These are phyloP conservation scores for Trichoderma atrobrunneum DNA, from an alignment of 2,329 filamentous ascomycete species.

Conservation along the genomic window DNA sequence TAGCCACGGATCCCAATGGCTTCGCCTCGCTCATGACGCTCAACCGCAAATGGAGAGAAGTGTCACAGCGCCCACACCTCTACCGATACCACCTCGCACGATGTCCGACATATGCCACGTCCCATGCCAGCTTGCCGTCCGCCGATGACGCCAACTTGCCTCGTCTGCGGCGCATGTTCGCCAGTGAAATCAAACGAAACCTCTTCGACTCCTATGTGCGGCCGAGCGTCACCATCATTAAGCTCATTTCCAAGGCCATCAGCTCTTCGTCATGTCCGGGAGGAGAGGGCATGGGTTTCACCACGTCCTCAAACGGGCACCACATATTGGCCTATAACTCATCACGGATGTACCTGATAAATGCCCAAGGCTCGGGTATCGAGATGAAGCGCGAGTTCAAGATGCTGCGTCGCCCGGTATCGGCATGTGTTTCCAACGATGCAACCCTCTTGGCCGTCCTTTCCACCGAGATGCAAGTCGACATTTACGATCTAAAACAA, in stretches of 20 bases:
- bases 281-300: constrained; percentile 83
- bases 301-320: constrained; percentile 71
- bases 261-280: constrained; percentile 80
- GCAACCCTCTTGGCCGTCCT: constrained; percentile 74
- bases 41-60: constrained; percentile 62
- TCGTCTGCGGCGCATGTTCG: constrained; percentile 62
- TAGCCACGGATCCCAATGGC: constrained; percentile 56
- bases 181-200: constrained; percentile 69
- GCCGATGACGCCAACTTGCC: constrained; percentile 52
- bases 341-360: constrained; percentile 76
- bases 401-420: constrained; percentile 70
- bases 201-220: constrained; percentile 73
- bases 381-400: constrained; percentile 74
- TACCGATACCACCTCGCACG: constrained; percentile 61
- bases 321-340: constrained; percentile 80
- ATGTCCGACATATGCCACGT: constrained; percentile 58
- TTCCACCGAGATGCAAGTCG: constrained; percentile 78
- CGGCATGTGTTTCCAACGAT: constrained; percentile 76
- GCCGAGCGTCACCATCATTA: constrained; percentile 68
- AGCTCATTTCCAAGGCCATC: constrained; percentile 77
- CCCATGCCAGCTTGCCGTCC: constrained; percentile 41
- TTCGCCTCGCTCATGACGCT: constrained; percentile 66
- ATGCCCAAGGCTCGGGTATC: constrained; percentile 59
- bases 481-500: constrained; percentile 71
- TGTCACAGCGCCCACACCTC: constrained; percentile 61